Evolutionary conservation across 129 eudicot species (phyloP).

Genomic region (Lactuca saligna): DNA sequence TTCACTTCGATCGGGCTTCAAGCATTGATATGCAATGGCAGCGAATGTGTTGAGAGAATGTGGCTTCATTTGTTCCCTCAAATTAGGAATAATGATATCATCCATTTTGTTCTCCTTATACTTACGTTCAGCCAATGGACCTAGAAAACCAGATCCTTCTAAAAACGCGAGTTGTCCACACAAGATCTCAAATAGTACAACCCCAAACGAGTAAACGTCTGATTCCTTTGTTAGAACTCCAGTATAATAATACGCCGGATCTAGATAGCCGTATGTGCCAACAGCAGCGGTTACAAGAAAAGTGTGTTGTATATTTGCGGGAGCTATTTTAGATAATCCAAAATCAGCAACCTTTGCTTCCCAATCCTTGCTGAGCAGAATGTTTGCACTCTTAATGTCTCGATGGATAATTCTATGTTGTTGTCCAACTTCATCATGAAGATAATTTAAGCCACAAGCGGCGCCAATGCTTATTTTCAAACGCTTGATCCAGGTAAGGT

Average conservation of each 20-base stretch:
- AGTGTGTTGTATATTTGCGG: not conserved
- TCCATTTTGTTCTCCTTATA: not conserved
- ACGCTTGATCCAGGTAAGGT: not conserved
- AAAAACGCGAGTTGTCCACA: not conserved
- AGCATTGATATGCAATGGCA: not conserved
- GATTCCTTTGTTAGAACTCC: slow-evolving; percentile 2
- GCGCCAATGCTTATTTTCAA: not conserved
- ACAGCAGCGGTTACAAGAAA: not conserved
- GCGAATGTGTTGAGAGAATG: not conserved
- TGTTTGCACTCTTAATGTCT: not conserved
- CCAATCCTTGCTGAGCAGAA: not conserved
- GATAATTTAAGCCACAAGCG: not conserved
- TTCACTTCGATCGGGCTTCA: not conserved
- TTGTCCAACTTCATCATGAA: not conserved
- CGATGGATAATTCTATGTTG: not conserved
- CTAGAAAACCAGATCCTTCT: not conserved
- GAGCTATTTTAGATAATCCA: not conserved
- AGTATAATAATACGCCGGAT: not conserved
- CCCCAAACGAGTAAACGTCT: not conserved
- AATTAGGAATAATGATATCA: not conserved
- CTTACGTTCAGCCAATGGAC: not conserved
- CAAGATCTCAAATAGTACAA: not conserved
- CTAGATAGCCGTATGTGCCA: not conserved
- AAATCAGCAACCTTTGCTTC: not conserved
- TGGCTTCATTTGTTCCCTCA: not conserved